Evolutionary conservation across 2,329 filamentous ascomycete species (phyloP).

Genomic region (Colletotrichum scovillei): DNA sequence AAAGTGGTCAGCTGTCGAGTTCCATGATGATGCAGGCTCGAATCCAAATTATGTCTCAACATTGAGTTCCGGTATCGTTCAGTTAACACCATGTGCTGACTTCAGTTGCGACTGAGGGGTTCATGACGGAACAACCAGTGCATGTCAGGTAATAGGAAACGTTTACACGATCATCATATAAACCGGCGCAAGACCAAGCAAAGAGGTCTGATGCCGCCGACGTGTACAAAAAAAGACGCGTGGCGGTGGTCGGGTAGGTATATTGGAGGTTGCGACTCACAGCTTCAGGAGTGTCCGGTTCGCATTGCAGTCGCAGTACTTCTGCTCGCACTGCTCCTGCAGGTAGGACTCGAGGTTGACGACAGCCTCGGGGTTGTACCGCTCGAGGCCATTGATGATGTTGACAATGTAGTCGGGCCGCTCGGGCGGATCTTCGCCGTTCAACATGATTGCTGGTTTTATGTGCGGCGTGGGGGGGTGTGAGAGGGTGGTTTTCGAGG

Average conservation of each 20-base stretch:
- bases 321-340: conserved; percentile 91
- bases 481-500: conserved; percentile 38
- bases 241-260: background rate
- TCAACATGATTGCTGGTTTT: conserved; percentile 59
- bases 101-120: conserved; percentile 69
- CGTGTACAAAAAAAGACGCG: background rate
- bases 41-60: conserved; percentile 51
- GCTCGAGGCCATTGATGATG: conserved; percentile 96
- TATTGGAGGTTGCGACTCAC: conserved; percentile 68
- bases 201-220: conserved; percentile 16
- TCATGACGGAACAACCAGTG: conserved; percentile 66
- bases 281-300: conserved; percentile 96
- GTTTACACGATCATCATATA: conserved; percentile 84
- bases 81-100: conserved; percentile 73
- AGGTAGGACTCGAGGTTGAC: conserved; percentile 95
- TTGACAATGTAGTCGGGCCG: conserved; percentile 90
- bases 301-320: conserved; percentile 95
- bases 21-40: background rate
- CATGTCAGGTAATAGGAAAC: conserved; percentile 98
- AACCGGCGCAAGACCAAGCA: conserved; percentile 35
- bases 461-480: conserved; percentile 19
- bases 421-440: conserved; percentile 88
- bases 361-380: conserved; percentile 98
- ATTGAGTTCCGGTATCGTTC: conserved; percentile 58
- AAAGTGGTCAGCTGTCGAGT: conserved; percentile 4